These are phyloP conservation scores for Hirschfeldia incana DNA, from an alignment of 345 rosid genomes.

Conservation along the genomic window DNA sequence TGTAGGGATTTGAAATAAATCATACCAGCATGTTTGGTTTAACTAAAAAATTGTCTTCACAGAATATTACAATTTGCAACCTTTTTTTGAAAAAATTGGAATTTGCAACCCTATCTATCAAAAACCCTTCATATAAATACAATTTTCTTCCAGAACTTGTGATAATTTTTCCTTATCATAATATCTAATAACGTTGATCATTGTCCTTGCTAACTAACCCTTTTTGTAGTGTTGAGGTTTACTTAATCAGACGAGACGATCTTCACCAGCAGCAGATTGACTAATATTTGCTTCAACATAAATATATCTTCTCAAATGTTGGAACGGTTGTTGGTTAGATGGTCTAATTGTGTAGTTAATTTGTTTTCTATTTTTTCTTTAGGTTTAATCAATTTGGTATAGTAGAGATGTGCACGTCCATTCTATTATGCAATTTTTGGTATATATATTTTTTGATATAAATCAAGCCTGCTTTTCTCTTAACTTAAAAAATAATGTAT, in stretches of 20 bases:
- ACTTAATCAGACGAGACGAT: background rate
- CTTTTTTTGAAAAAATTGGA: too few relatives aligned
- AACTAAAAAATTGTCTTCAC: background rate
- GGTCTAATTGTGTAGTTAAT: conserved; percentile 1
- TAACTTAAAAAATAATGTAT: background rate
- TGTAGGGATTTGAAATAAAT: background rate
- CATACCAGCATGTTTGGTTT: background rate
- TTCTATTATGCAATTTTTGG: conserved; percentile 11
- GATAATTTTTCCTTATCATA: background rate
- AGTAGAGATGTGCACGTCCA: conserved; percentile 26
- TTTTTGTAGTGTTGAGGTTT: background rate
- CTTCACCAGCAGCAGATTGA: background rate
- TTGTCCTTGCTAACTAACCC: background rate
- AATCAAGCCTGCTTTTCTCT: background rate
- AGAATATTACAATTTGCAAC: background rate
- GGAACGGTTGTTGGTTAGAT: conserved; percentile 26
- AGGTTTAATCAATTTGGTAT: conserved; percentile 13
- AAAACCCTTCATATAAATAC: background rate
- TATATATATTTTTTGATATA: background rate
- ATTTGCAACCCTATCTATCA: background rate
- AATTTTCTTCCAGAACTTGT: background rate
- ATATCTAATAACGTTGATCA: background rate
- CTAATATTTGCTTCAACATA: background rate
- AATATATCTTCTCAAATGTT: conserved; percentile 4
- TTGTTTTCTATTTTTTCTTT: conserved; percentile 8